Conservation (phyloP, 768 basidiomycete genomes). For the Boletus sensibilis region DNA sequence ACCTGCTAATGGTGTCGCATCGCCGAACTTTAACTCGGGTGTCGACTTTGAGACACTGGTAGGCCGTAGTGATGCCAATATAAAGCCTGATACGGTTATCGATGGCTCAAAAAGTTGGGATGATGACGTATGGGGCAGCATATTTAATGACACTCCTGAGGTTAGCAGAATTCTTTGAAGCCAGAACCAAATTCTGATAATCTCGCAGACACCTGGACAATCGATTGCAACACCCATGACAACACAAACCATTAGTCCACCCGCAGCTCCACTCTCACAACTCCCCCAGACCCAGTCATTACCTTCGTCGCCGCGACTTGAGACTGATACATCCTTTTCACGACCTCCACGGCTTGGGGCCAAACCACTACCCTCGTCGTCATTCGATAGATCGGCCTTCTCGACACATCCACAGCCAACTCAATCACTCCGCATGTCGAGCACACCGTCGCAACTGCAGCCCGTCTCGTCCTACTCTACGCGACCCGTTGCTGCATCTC, state of each 20-base stretch:
- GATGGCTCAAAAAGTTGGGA: slow-evolving; percentile 58
- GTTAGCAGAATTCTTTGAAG: slow-evolving; percentile 9
- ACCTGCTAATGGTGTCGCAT: slow-evolving; percentile 41
- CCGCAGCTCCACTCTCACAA: slow-evolving; percentile 7
- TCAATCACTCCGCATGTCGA: slow-evolving; percentile 20
- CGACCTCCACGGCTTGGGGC: slow-evolving; percentile 43
- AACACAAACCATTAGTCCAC: slow-evolving; percentile 15
- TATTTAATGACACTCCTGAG: slow-evolving; percentile 49
- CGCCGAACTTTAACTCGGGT: slow-evolving; percentile 41
- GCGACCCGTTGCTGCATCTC: slow-evolving; percentile 10
- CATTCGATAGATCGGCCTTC: slow-evolving; percentile 34
- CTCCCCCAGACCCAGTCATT: slow-evolving; percentile 35
- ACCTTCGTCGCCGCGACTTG: slow-evolving; percentile 38
- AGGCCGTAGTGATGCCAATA: slow-evolving; percentile 49
- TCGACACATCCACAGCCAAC: slow-evolving; percentile 23
- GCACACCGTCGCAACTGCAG: slow-evolving; percentile 23
- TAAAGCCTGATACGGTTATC: slow-evolving; percentile 44
- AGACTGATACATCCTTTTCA: slow-evolving; percentile 30
- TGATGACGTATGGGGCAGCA: slow-evolving; percentile 84
- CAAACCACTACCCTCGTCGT: slow-evolving; percentile 35
- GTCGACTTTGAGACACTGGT: slow-evolving; percentile 90
- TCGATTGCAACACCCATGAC: slow-evolving; percentile 13
- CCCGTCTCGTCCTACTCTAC: slow-evolving; percentile 12
- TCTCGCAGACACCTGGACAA: slow-evolving; percentile 15
- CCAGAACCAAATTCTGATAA: slow-evolving; percentile 2